phyloP scores from a whole-genome alignment of 768 basidiomycete genomes.

The Tephrocybe sp. region DNA sequence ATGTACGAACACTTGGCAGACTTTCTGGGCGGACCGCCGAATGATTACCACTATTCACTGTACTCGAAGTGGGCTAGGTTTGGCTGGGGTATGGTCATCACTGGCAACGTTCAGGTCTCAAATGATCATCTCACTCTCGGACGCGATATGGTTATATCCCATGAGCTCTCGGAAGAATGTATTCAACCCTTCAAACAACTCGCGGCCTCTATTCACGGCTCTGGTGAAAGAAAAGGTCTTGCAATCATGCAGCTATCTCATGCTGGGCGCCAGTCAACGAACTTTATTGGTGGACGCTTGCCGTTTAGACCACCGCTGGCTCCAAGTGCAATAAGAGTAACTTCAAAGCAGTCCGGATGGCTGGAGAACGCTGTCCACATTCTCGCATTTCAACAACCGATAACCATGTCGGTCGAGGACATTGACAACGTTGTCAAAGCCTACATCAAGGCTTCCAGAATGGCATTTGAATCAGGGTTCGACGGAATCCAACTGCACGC shows the following conservation, averaged over 20 bases:
- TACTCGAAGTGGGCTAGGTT: conserved; percentile 76
- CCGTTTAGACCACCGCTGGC: conserved; percentile 64
- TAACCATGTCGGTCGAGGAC: conserved; percentile 55
- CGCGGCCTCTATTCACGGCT: conserved; percentile 50
- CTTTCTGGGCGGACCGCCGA: conserved; percentile 72
- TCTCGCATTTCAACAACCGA: conserved; percentile 64
- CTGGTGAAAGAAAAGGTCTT: conserved; percentile 30
- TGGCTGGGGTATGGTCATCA: conserved; percentile 86
- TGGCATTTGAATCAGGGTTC: conserved; percentile 71
- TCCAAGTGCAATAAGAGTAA: conserved; percentile 64
- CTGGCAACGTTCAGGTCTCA: conserved; percentile 81
- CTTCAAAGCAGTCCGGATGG: conserved; percentile 25
- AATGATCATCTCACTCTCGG: conserved; percentile 65
- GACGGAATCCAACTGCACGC: conserved; percentile 87
- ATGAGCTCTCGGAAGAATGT: conserved; percentile 36
- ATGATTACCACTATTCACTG: conserved; percentile 56
- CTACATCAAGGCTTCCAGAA: conserved; percentile 67
- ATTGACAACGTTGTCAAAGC: conserved; percentile 57
- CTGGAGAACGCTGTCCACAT: conserved; percentile 41
- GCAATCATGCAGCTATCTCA: conserved; percentile 87
- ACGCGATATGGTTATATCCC: conserved; percentile 67
- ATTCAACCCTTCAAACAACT: conserved; percentile 52
- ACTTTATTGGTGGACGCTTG: conserved; percentile 66
- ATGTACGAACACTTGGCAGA: conserved; percentile 83
- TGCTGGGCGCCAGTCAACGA: conserved; percentile 78